These are phyloP conservation scores for Parachaetomium inaequale DNA, from an alignment of 495 filamentous ascomycete genomes.

Conservation along the genomic window DNA sequence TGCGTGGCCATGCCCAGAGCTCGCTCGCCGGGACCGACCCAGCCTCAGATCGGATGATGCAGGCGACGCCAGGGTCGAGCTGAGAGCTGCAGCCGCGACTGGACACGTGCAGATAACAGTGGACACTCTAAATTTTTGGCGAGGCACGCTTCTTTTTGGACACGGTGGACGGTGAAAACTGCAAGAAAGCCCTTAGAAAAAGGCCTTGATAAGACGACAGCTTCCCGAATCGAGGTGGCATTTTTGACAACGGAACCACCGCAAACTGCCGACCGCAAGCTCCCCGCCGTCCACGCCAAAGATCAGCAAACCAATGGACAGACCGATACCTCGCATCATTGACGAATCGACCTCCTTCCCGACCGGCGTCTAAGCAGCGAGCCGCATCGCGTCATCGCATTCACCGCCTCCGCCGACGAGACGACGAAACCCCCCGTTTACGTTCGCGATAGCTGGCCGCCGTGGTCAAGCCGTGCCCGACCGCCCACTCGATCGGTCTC, in stretches of 20 bases:
- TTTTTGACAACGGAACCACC: not conserved
- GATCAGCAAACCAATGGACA: constrained; percentile 7
- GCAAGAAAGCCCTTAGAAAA: not conserved
- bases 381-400: constrained; percentile 2
- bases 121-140: constrained; percentile 19
- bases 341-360: constrained; percentile 10
- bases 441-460: not conserved
- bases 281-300: not conserved
- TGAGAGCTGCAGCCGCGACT: constrained; percentile 19
- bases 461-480: not conserved
- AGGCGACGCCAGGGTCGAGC: not conserved
- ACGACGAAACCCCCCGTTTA: not conserved
- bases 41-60: constrained; percentile 10
- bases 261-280: not conserved
- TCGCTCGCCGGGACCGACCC: not conserved
- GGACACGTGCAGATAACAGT: constrained; percentile 29
- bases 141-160: constrained; percentile 14
- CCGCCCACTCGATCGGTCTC: not conserved
- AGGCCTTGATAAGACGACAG: not conserved
- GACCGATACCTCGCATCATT: not conserved
- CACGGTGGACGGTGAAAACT: constrained; percentile 15
- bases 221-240: not conserved
- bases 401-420: constrained; percentile 1
- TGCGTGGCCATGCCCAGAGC: not conserved
- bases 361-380: not conserved